These are phyloP conservation scores for Carex cristatella DNA, from an alignment of 176 grass and related monocot species.

Conservation along the genomic window DNA sequence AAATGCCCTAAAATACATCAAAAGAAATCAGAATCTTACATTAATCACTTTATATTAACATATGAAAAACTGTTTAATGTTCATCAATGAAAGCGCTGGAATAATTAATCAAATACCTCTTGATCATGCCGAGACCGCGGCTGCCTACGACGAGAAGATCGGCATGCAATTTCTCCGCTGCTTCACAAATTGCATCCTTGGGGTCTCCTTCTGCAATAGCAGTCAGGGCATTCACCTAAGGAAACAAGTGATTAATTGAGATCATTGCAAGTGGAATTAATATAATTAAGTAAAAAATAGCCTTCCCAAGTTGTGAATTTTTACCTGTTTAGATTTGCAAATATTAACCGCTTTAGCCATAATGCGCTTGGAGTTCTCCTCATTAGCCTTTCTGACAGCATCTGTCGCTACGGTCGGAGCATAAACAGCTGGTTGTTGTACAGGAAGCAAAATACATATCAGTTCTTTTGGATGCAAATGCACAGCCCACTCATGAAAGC, in stretches of 20 bases:
- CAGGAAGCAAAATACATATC: not conserved
- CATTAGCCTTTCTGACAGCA: slow-evolving; percentile 42
- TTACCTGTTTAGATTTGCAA: slow-evolving; percentile 38
- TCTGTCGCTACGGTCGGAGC: slow-evolving; percentile 33
- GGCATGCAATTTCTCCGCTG: slow-evolving; percentile 42
- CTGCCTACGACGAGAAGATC: slow-evolving; percentile 72
- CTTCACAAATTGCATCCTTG: slow-evolving; percentile 62
- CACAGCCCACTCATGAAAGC: not conserved
- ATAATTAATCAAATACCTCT: slow-evolving; percentile 32
- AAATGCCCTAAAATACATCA: slow-evolving; percentile 38
- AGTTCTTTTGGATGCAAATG: not conserved
- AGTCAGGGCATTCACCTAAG: slow-evolving; percentile 33
- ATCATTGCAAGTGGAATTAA: not conserved
- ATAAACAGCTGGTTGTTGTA: slow-evolving; percentile 26
- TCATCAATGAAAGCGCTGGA: not conserved
- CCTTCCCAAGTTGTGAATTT: not conserved
- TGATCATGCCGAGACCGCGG: slow-evolving; percentile 58
- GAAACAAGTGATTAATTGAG: not conserved
- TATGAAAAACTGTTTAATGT: not conserved
- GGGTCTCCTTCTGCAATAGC: slow-evolving; percentile 66
- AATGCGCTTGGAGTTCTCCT: slow-evolving; percentile 45
- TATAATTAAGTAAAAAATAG: not conserved
- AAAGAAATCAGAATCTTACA: not conserved
- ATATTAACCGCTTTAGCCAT: slow-evolving; percentile 36
- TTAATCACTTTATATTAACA: not conserved